These are phyloP conservation scores for Ophiostoma pallidulum DNA, from an alignment of 2,329 filamentous ascomycete species.

Conservation along the genomic window DNA sequence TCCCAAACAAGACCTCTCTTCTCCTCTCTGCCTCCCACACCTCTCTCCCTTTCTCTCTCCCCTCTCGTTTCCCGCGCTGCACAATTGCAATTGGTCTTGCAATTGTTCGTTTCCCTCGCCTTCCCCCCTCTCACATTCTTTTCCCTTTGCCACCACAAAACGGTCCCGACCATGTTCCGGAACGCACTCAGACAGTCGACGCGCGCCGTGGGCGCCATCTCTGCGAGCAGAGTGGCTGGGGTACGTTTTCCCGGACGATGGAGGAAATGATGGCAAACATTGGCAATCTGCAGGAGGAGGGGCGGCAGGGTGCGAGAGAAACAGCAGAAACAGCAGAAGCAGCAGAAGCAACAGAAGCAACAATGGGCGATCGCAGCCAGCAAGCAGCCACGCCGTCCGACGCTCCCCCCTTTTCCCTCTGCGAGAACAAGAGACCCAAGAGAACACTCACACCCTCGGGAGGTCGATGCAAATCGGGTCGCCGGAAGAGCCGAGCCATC, in stretches of 20 bases:
- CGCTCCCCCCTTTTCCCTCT: too few relatives aligned
- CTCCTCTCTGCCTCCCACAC: constrained; percentile 1
- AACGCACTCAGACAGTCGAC: constrained; percentile 95
- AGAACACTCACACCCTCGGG: too few relatives aligned
- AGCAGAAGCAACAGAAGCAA: too few relatives aligned
- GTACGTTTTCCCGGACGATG: constrained; percentile 63
- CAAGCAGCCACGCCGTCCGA: too few relatives aligned
- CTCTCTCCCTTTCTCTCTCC: constrained; percentile 2
- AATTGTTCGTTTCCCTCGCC: constrained; percentile 34
- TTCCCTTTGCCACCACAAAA: constrained; percentile 8
- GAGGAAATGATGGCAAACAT: too few relatives aligned
- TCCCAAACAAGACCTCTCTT: constrained; percentile 6
- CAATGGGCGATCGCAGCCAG: too few relatives aligned
- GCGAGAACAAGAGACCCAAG: too few relatives aligned
- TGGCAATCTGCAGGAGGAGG: too few relatives aligned
- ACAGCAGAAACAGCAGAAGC: too few relatives aligned
- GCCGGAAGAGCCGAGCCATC: too few relatives aligned
- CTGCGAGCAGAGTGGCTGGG: constrained; percentile 84
- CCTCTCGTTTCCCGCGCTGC: constrained; percentile 12
- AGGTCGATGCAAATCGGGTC: too few relatives aligned
- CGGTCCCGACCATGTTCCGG: constrained; percentile 69
- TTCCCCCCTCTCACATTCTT: constrained; percentile 24
- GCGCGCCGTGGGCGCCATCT: constrained; percentile 88
- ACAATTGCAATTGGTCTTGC: constrained; percentile 52
- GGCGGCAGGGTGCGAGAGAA: too few relatives aligned